These are phyloP conservation scores for Camellia lanceoleosa DNA, from an alignment of 148 eudicot genomes.

Conservation along the genomic window DNA sequence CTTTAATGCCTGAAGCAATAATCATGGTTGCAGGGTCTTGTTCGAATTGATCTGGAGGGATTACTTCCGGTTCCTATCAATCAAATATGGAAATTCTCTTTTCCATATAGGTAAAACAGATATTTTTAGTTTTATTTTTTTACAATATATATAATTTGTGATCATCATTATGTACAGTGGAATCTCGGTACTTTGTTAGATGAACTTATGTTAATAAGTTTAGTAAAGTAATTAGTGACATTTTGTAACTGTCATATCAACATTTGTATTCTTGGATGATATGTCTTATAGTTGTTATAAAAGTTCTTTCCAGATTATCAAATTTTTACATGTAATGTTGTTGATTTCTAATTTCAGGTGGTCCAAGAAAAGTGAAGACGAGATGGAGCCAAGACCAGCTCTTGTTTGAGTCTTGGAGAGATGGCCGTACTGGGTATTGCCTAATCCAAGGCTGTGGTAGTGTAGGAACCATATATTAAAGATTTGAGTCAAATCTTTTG, in stretches of 20 bases:
- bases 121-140: not conserved
- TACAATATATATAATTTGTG: not conserved
- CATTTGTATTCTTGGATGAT: not conserved
- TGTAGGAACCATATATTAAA: not conserved
- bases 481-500: not conserved
- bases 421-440: slow-evolving; percentile 74
- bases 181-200: not conserved
- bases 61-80: slow-evolving; percentile 87
- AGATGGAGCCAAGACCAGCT: slow-evolving; percentile 73
- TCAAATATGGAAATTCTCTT: slow-evolving; percentile 73
- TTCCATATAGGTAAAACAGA: slow-evolving; percentile 60
- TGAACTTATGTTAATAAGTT: not conserved
- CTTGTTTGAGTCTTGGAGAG: slow-evolving; percentile 80
- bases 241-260: not conserved
- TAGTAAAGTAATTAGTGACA: not conserved
- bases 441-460: not conserved
- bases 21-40: slow-evolving; percentile 66
- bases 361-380: slow-evolving; percentile 55
- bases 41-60: slow-evolving; percentile 96
- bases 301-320: not conserved
- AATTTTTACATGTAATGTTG: not conserved
- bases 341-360: slow-evolving; percentile 41
- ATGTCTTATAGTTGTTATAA: not conserved
- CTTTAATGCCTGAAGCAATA: not conserved
- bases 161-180: not conserved